These are phyloP conservation scores for Pleodorina starrii DNA, from an alignment of 139 green algal genomes.

Conservation along the genomic window DNA sequence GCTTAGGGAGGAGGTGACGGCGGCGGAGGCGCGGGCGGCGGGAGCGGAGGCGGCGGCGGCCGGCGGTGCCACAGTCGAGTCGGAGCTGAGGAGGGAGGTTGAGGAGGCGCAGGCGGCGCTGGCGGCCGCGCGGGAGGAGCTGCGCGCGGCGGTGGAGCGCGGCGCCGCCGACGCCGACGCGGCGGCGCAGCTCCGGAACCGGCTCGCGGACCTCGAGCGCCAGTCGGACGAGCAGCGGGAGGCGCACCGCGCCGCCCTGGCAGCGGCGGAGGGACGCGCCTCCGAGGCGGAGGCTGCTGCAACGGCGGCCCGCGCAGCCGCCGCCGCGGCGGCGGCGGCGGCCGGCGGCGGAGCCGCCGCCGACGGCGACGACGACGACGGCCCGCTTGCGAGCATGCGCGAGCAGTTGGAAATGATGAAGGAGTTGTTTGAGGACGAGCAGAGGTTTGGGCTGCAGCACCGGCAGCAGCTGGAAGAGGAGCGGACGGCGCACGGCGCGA, in stretches of 20 bases:
- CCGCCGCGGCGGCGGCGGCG: not conserved
- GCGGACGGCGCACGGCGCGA: not conserved
- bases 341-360: not conserved
- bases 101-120: slow-evolving; percentile 17
- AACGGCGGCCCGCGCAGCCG: not conserved
- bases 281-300: slow-evolving; percentile 29
- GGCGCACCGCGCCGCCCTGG: not conserved
- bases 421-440: slow-evolving; percentile 66
- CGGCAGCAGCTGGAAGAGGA: slow-evolving; percentile 39
- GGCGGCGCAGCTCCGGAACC: not conserved
- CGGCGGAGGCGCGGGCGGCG: not conserved
- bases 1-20: not conserved
- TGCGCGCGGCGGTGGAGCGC: not conserved
- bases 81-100: slow-evolving; percentile 21
- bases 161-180: not conserved
- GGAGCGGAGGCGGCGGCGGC: not conserved
- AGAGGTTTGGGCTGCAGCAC: slow-evolving; percentile 50
- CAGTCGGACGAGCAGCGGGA: slow-evolving; percentile 10
- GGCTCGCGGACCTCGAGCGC: not conserved
- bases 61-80: not conserved
- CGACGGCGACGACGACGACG: slow-evolving; percentile 8
- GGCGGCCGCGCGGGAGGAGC: not conserved
- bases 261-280: not conserved
- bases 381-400: slow-evolving; percentile 45
- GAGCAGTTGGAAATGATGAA: slow-evolving; percentile 65